These are phyloP conservation scores for Starmera dryadoides DNA, from an alignment of 805 yeast genomes.

Conservation along the genomic window DNA sequence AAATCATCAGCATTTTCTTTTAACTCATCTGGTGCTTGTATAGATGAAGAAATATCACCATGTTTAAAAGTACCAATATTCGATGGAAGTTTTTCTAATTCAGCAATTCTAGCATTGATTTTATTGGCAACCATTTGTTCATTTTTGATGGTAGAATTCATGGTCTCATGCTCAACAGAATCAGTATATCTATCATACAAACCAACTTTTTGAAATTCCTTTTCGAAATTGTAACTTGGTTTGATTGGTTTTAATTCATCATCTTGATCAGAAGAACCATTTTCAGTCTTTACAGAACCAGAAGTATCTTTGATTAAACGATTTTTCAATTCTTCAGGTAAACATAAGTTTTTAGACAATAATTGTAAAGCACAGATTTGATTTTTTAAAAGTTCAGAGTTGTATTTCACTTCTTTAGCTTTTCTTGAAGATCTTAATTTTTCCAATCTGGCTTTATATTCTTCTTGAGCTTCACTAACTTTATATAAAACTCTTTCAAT, in stretches of 20 bases:
- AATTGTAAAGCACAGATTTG: constrained; percentile 62
- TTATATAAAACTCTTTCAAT: constrained; percentile 33
- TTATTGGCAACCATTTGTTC: constrained; percentile 50
- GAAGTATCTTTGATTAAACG: constrained; percentile 18
- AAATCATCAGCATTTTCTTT: constrained; percentile 44
- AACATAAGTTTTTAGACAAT: constrained; percentile 55
- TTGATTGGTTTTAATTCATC: constrained; percentile 16
- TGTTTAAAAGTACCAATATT: constrained; percentile 54
- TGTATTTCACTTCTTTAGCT: constrained; percentile 25
- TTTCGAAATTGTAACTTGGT: constrained; percentile 21
- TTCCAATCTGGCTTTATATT: constrained; percentile 21
- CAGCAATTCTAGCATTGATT: constrained; percentile 49
- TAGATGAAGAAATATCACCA: constrained; percentile 33
- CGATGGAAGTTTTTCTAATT: constrained; percentile 61
- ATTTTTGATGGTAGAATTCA: constrained; percentile 31
- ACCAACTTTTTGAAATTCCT: constrained; percentile 23
- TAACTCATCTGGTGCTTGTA: constrained; percentile 33
- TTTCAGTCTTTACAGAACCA: not conserved
- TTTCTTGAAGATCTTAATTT: constrained; percentile 19
- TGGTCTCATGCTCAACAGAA: constrained; percentile 25
- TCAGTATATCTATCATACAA: constrained; percentile 21
- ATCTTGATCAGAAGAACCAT: not conserved
- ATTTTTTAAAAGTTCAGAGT: constrained; percentile 39
- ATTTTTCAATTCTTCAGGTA: constrained; percentile 46
- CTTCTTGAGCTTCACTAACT: constrained; percentile 34